Percentiles rank a stretch among this genome's conserved stretches.
Conservation (phyloP, 2,329 filamentous ascomycete species). For the Fusarium mexicanum region DNA sequence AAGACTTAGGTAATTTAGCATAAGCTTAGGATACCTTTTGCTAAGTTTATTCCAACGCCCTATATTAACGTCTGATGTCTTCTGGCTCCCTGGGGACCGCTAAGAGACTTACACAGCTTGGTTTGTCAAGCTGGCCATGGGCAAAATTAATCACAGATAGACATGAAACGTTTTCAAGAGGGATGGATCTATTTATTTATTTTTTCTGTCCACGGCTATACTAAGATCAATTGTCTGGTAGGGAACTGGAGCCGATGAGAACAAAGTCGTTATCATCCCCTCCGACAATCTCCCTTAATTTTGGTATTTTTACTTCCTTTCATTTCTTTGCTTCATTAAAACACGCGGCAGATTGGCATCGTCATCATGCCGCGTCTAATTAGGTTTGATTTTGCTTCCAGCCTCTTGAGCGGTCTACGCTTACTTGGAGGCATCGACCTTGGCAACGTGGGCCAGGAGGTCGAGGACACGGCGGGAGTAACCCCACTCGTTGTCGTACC, state of each 20-base stretch:
- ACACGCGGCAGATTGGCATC: slow-evolving; percentile 26
- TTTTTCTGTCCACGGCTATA: slow-evolving; percentile 40
- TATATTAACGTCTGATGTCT: not conserved
- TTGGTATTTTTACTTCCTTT: slow-evolving; percentile 40
- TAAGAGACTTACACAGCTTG: not conserved
- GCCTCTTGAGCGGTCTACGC: slow-evolving; percentile 35
- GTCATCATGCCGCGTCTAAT: slow-evolving; percentile 30
- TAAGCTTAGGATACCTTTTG: not conserved
- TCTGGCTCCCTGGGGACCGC: not conserved
- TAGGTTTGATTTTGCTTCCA: slow-evolving; percentile 40
- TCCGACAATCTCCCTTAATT: slow-evolving; percentile 38
- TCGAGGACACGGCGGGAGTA: slow-evolving; percentile 96
- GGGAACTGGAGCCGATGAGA: slow-evolving; percentile 33
- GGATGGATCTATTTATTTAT: slow-evolving; percentile 36
- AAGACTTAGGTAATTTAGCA: not conserved
- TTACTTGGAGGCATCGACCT: slow-evolving; percentile 73
- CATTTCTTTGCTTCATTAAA: slow-evolving; percentile 41
- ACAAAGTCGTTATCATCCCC: slow-evolving; percentile 38
- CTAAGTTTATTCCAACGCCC: not conserved
- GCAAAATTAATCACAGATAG: not conserved
- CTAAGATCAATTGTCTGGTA: slow-evolving; percentile 37
- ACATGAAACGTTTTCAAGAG: slow-evolving; percentile 21
- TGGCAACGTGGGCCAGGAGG: slow-evolving; percentile 80
- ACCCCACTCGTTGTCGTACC: slow-evolving; percentile 99
- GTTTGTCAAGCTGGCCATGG: not conserved